These are phyloP conservation scores for Globisporangium orthogonon DNA, from an alignment of 352 stramenopile genomes.

Conservation along the genomic window DNA sequence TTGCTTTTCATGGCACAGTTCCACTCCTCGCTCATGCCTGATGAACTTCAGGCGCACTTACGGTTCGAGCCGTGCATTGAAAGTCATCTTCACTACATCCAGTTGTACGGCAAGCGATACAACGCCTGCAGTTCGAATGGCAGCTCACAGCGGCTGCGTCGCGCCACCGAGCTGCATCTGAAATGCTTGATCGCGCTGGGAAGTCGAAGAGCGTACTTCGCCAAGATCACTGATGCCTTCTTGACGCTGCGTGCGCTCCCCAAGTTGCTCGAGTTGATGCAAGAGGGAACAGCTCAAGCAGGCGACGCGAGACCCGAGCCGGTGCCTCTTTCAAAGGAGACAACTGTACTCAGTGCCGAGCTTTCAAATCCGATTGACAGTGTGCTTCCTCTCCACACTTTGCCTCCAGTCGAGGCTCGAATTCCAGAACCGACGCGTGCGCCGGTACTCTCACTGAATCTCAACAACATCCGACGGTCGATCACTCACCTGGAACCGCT, in stretches of 20 bases:
- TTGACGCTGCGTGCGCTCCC: slow-evolving; percentile 13
- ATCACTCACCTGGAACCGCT: slow-evolving; percentile 1
- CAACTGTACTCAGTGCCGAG: not conserved
- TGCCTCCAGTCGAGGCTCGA: not conserved
- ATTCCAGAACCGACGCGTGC: not conserved
- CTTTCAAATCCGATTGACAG: not conserved
- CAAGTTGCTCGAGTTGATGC: slow-evolving; percentile 17
- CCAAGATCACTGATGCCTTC: slow-evolving; percentile 27
- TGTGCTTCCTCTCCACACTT: not conserved
- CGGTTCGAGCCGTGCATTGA: slow-evolving; percentile 23
- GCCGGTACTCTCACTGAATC: slow-evolving; percentile 4
- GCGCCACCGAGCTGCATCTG: slow-evolving; percentile 25
- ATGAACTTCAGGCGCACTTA: slow-evolving; percentile 5
- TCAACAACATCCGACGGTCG: slow-evolving; percentile 3
- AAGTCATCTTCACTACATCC: slow-evolving; percentile 23
- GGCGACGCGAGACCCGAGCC: too few relatives aligned
- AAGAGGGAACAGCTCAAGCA: not conserved
- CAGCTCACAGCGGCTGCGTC: slow-evolving; percentile 11
- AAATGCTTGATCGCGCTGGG: slow-evolving; percentile 30
- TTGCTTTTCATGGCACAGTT: slow-evolving; percentile 23
- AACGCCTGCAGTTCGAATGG: slow-evolving; percentile 11
- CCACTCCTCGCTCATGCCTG: slow-evolving; percentile 18
- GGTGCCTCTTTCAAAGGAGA: not conserved
- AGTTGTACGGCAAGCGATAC: slow-evolving; percentile 19
- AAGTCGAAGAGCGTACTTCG: slow-evolving; percentile 19